These are phyloP conservation scores for Dictyostelium purpureum DNA, from an alignment of 78 protist genomes.

Conservation along the genomic window DNA sequence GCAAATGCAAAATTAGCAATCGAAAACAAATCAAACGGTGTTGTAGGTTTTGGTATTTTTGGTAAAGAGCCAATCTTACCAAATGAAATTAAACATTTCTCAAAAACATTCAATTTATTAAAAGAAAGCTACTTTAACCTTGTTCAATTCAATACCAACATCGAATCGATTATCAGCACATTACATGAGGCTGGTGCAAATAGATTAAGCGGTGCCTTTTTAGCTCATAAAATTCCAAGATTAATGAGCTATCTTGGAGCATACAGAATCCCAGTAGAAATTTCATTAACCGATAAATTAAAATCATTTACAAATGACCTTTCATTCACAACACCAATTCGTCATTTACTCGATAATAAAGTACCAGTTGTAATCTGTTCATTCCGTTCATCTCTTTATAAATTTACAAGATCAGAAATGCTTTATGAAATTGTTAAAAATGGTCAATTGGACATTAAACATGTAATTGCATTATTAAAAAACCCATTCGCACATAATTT, in stretches of 20 bases:
- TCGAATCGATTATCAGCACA: slow-evolving; percentile 56
- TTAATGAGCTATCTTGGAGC: slow-evolving; percentile 56
- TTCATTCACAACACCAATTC: slow-evolving; percentile 75
- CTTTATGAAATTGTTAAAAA: slow-evolving; percentile 40
- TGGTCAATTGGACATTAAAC: slow-evolving; percentile 27
- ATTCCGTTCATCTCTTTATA: slow-evolving; percentile 19
- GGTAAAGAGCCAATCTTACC: slow-evolving; percentile 47
- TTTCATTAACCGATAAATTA: slow-evolving; percentile 70
- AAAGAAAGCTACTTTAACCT: slow-evolving; percentile 69
- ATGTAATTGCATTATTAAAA: slow-evolving; percentile 38
- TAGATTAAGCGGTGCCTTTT: slow-evolving; percentile 83
- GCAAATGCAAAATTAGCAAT: slow-evolving; percentile 75
- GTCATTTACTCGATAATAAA: slow-evolving; percentile 68
- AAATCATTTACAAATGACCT: slow-evolving; percentile 38
- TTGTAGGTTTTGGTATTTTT: slow-evolving; percentile 84
- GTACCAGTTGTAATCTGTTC: slow-evolving; percentile 80
- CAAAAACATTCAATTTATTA: slow-evolving; percentile 69
- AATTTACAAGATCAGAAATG: slow-evolving; percentile 42
- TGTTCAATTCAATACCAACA: slow-evolving; percentile 44
- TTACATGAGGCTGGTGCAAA: slow-evolving; percentile 74
- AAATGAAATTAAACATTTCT: slow-evolving; percentile 10
- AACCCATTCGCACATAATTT: slow-evolving; percentile 58
- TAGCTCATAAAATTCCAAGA: slow-evolving; percentile 75
- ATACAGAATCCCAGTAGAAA: slow-evolving; percentile 78
- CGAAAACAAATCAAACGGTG: not conserved